Evolutionary conservation across 2,329 filamentous ascomycete species (phyloP), one percentile per base, ranked within the genome.

Genomic region (Domatiomyces globalis): DNA sequence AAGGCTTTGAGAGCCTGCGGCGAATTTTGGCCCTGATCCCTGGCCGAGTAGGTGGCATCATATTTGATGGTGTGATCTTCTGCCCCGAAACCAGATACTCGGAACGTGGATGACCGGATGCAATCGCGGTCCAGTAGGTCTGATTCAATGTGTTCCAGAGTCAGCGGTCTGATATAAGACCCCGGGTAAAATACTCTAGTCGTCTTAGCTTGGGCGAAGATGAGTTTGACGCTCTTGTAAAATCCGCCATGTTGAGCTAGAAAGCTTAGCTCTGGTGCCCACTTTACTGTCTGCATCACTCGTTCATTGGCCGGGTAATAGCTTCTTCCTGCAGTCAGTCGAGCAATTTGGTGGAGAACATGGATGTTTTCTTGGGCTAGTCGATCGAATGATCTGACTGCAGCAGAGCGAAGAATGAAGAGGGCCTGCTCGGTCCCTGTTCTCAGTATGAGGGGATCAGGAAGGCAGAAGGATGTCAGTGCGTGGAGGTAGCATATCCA

Each of bases 231-330:
- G 7, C 55, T 47, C 1, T 58, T 54, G 43, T 63, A 62, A 43
- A 77, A 76, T 0, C 60, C 57, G 0, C 66, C 65, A 50, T 78
- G 69, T 49, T 80, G 76, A 0, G 71, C 60, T 0, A 75, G 56
- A 6, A 65, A 67, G 1, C 66, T 63, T 0, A 79, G 58, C 0
- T 49, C n/a, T 0, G 50, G 0, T 0, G 57, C 48, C 77, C 76
- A 80, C 0, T 17, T 1, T 2, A 76, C 65, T 0, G 45, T 65
- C 50, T 80, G 73, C 75, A 79, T 79, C 0, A 65, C 62, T 12
- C 58, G 52, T 4, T 64, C 18, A 8, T 49, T 43, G n/a, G 46
- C 27, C 4, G 52, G 52, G 25, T 54, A 49, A 22, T 46, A 52
- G n/a, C 25, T 19, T 17, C 52, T 46, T 17, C 43, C 45, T 1